Percentiles rank a stretch among this genome's conserved stretches.
These are phyloP conservation scores for Limonium bicolor DNA, from an alignment of 148 eudicot genomes.

Conservation along the genomic window DNA sequence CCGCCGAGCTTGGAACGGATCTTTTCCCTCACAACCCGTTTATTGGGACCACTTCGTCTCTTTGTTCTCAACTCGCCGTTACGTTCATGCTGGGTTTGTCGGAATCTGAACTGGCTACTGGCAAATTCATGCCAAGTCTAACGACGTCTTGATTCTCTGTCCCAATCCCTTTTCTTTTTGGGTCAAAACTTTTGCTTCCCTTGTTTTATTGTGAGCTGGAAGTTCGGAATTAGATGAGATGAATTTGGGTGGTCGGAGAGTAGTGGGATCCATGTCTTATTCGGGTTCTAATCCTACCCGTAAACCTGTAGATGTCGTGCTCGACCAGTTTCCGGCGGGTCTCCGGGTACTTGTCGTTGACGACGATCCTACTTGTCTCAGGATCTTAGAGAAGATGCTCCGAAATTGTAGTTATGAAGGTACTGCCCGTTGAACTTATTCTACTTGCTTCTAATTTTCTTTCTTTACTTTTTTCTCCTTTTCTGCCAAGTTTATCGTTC, in stretches of 20 bases:
- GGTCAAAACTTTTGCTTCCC: too few species aligned
- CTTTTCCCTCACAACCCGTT: not conserved
- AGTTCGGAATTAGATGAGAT: slow-evolving; percentile 21
- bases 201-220: too few species aligned
- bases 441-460: not conserved
- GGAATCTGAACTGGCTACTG: slow-evolving; percentile 1
- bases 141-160: too few species aligned
- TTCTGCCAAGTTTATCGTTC: too few species aligned
- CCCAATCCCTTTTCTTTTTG: too few species aligned
- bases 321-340: slow-evolving; percentile 81
- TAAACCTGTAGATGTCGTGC: slow-evolving; percentile 31
- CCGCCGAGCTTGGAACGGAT: not conserved
- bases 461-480: too few species aligned
- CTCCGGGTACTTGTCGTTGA: slow-evolving; percentile 86
- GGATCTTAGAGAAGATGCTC: slow-evolving; percentile 92
- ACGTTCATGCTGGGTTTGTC: not conserved
- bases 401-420: slow-evolving; percentile 74
- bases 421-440: slow-evolving; percentile 6
- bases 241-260: slow-evolving; percentile 45
- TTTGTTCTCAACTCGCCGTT: not conserved
- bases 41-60: not conserved
- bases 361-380: slow-evolving; percentile 94
- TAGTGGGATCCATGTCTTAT: slow-evolving; percentile 36
- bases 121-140: not conserved
- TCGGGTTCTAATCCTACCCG: slow-evolving; percentile 27